phyloP scores from a whole-genome alignment of 495 filamentous ascomycete genomes.

The Oleoguttula mirabilis region DNA sequence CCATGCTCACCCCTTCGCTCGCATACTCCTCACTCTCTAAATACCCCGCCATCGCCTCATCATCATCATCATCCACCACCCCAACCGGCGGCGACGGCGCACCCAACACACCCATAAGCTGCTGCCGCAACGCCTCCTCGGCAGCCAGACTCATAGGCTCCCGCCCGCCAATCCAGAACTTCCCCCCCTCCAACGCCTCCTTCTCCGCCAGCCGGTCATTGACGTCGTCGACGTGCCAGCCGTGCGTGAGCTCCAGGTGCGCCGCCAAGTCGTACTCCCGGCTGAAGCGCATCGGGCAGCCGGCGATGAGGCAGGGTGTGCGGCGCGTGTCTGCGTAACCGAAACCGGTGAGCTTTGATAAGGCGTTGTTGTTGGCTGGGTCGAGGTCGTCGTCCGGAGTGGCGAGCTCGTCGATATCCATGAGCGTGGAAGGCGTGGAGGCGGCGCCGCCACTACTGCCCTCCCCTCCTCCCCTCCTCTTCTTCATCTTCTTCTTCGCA shows the following conservation, averaged over 20 bases:
- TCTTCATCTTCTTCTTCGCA: slow-evolving; percentile 16
- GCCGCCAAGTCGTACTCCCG: slow-evolving; percentile 55
- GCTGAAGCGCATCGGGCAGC: slow-evolving; percentile 49
- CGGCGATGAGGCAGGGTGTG: slow-evolving; percentile 42
- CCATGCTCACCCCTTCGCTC: not conserved
- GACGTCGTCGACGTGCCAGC: slow-evolving; percentile 39
- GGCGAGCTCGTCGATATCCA: slow-evolving; percentile 15
- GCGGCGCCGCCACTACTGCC: too few species aligned
- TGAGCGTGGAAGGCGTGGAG: slow-evolving; percentile 11
- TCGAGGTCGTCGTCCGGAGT: not conserved
- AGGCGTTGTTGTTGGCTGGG: slow-evolving; percentile 20
- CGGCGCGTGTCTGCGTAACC: slow-evolving; percentile 44
- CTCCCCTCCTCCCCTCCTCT: not conserved
- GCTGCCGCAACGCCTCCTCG: not conserved
- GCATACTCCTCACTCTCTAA: not conserved
- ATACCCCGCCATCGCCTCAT: not conserved
- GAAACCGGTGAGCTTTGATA: slow-evolving; percentile 44
- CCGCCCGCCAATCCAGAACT: not conserved
- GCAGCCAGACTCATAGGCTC: not conserved
- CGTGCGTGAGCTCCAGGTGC: slow-evolving; percentile 49
- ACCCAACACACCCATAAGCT: not conserved
- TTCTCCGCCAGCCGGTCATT: slow-evolving; percentile 27
- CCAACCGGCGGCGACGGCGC: not conserved
- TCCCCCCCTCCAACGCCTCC: slow-evolving; percentile 14
- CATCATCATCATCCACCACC: too few species aligned